Conservation (phyloP, 2,329 filamentous ascomycete genomes). For the Colletotrichum sp. region DNA sequence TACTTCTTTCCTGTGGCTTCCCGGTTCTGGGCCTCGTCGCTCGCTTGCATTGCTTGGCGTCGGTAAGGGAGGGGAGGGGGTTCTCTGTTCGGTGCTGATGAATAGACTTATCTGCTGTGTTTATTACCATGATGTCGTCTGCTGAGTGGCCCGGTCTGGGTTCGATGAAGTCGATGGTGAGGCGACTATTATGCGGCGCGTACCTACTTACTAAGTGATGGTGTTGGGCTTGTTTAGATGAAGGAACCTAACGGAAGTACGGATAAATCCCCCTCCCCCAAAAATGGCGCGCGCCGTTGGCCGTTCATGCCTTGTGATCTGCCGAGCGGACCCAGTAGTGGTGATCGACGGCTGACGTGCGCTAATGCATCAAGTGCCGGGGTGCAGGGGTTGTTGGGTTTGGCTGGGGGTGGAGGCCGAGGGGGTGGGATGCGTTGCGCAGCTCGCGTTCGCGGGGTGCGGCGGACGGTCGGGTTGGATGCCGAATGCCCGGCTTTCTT, state of each 20-base stretch:
- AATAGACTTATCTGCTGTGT: not conserved
- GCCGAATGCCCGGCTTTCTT: not conserved
- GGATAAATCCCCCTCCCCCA: not conserved
- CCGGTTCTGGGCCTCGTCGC: not conserved
- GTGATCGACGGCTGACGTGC: not conserved
- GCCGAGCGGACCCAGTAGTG: not conserved
- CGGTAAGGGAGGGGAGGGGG: not conserved
- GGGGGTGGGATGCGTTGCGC: not conserved
- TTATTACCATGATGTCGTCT: not conserved
- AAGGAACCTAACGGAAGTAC: not conserved
- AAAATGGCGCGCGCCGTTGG: not conserved
- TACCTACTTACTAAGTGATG: not conserved
- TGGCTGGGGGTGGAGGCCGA: not conserved
- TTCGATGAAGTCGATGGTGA: not conserved
- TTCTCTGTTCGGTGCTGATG: not conserved
- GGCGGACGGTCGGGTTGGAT: not conserved
- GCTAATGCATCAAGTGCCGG: constrained; percentile 5
- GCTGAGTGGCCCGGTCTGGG: not conserved
- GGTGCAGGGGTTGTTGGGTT: not conserved
- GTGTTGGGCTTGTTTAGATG: not conserved
- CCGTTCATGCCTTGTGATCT: not conserved
- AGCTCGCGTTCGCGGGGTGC: not conserved
- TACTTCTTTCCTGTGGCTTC: not conserved
- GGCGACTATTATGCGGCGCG: not conserved
- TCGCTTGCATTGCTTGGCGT: not conserved